Evolutionary conservation across 148 eudicot genomes (phyloP), one percentile per base, ranked within the genome.

Genomic region (Silene conica): DNA sequence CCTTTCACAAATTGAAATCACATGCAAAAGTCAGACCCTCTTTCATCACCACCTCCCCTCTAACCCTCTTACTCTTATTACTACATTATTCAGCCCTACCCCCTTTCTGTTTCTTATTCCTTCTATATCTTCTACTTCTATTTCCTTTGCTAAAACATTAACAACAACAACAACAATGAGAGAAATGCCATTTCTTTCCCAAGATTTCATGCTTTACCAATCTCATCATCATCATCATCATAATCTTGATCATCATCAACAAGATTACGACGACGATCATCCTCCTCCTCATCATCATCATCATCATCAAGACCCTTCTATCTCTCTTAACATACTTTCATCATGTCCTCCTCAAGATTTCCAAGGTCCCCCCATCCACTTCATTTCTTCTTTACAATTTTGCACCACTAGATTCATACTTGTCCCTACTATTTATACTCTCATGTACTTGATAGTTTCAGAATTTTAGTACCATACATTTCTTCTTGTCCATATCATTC

Each of bases 331-430:
- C 60, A 76, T 75, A 12, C 81, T 82, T 20, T 70, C 80, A 41
- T 63, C 77, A 5, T 80, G 71, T 56, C 86, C 80, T 58, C 82
- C 85, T 43, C 87, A 86, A 66, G 82, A 83, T 5, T 86, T 86
- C 78, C 86, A 81, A 63, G 84, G 86, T 83, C 72, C 19, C 21
- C 21, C 58, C 65, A 25, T 46, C 31, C 54, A 41, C 38, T 25
- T 41, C 48, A n/a, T 21, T 26, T 9, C 20, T 31, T 58, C 5
- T 31, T 41, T 22, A 15, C 9, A 34, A 18, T 3, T 16, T 3
- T 21, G 3, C 41, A 3, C 41, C 41, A 34, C 41, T 34, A 34
- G n/a, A 43, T 73, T 73, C n/a, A 48, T 41, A 55, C 25, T 71
- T 57, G 59, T 52, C 38, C 59, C 57, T 20, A 55, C 58, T 14